phyloP scores from a whole-genome alignment of 345 rosid genomes.

The Euphorbia tirucalli region DNA sequence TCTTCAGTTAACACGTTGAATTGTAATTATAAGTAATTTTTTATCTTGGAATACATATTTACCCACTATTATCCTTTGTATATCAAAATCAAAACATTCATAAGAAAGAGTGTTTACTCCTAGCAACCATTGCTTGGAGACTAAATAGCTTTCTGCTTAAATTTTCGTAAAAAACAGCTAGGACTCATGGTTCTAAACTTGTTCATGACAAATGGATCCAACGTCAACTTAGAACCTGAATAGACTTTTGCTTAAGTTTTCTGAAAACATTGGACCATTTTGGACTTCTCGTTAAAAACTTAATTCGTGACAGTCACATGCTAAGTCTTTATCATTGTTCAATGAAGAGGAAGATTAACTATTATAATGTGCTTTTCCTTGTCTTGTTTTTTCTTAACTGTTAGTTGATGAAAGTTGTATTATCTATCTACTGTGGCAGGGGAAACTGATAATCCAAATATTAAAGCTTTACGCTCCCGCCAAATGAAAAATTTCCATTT shows the following conservation, averaged over 20 bases:
- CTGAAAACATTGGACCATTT: too few relatives aligned
- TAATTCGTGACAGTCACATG: too few relatives aligned
- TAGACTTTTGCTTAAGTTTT: too few relatives aligned
- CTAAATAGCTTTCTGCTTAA: not conserved
- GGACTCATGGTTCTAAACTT: not conserved
- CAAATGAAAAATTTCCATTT: slow-evolving; percentile 95
- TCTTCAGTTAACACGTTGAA: not conserved
- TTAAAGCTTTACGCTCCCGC: slow-evolving; percentile 66
- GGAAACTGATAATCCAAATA: slow-evolving; percentile 58
- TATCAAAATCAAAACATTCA: not conserved
- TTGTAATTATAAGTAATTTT: not conserved
- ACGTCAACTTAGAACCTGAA: too few relatives aligned
- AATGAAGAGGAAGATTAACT: too few relatives aligned
- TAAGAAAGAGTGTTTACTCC: not conserved
- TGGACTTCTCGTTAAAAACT: too few relatives aligned
- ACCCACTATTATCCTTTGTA: not conserved
- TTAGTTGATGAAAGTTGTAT: not conserved
- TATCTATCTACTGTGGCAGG: slow-evolving; percentile 46
- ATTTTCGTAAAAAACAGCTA: not conserved
- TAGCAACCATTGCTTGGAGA: not conserved
- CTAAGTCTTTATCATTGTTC: too few relatives aligned
- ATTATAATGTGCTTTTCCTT: too few relatives aligned
- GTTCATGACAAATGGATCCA: not conserved
- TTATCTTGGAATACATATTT: not conserved
- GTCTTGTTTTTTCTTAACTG: not conserved